phyloP scores from a whole-genome alignment of 2,329 filamentous ascomycete species.

The Monilinia fructigena region DNA sequence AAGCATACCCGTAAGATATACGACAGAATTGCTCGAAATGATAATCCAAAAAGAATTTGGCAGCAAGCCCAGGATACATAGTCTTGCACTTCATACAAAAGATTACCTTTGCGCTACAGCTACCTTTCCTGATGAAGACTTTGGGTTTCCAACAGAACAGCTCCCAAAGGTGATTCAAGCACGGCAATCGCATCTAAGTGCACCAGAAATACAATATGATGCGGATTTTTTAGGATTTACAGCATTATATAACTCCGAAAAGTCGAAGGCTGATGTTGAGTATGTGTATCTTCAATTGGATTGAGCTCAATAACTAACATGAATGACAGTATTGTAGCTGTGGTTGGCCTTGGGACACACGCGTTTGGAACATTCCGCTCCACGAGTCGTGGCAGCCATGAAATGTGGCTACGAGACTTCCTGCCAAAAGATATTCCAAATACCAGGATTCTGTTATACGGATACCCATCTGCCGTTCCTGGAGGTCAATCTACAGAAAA shows the following conservation, averaged over 20 bases:
- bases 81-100: background rate
- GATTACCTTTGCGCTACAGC: constrained; percentile 12
- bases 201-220: constrained; percentile 14
- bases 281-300: background rate
- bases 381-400: constrained; percentile 8
- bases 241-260: constrained; percentile 4
- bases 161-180: background rate
- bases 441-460: constrained; percentile 10
- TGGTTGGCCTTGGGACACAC: constrained; percentile 21
- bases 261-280: constrained; percentile 5
- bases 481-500: constrained; percentile 15
- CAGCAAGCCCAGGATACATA: constrained; percentile 13
- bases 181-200: background rate
- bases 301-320: background rate
- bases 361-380: constrained; percentile 22
- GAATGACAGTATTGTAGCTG: constrained; percentile 14
- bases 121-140: constrained; percentile 9
- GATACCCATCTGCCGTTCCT: constrained; percentile 12
- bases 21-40: background rate
- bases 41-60: background rate
- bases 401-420: constrained; percentile 23
- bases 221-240: constrained; percentile 13
- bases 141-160: background rate
- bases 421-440: constrained; percentile 18
- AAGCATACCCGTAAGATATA: constrained; percentile 16